phyloP scores from a whole-genome alignment of 2,329 filamentous ascomycete genomes.

The Knoxdaviesia capensis region DNA sequence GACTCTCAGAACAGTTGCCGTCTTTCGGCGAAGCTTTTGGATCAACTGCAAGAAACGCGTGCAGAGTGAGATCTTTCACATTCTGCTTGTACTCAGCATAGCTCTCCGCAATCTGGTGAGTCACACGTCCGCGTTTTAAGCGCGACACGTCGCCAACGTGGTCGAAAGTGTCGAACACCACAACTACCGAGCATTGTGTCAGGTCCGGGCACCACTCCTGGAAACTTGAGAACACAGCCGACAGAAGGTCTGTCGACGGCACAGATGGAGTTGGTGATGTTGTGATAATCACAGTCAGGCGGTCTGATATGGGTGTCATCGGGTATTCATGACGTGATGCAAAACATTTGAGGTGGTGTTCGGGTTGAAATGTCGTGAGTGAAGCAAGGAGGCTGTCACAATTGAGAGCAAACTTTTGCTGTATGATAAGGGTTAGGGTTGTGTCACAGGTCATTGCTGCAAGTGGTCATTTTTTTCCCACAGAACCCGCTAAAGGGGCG shows the following conservation, averaged over 20 bases:
- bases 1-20: too few relatives aligned
- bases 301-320: neutral
- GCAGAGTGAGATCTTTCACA: constrained; percentile 18
- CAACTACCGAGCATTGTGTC: constrained; percentile 21
- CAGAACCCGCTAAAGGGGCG: too few relatives aligned
- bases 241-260: constrained; percentile 29
- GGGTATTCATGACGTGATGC: too few relatives aligned
- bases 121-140: constrained; percentile 33
- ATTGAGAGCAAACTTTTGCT: too few relatives aligned
- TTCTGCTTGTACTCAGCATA: constrained; percentile 26
- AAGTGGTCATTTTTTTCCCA: too few relatives aligned
- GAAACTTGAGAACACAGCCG: constrained; percentile 24
- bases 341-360: too few relatives aligned
- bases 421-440: too few relatives aligned
- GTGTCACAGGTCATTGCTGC: too few relatives aligned
- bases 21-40: too few relatives aligned
- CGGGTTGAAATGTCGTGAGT: too few relatives aligned
- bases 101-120: constrained; percentile 18
- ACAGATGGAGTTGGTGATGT: constrained; percentile 34
- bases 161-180: constrained; percentile 32
- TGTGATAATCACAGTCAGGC: constrained; percentile 22
- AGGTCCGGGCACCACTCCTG: constrained; percentile 19
- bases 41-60: too few relatives aligned
- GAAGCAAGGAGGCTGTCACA: too few relatives aligned
- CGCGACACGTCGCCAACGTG: constrained; percentile 20